Conservation (phyloP, 2,329 filamentous ascomycete genomes). For the Arthrobotrys entomopaga region DNA sequence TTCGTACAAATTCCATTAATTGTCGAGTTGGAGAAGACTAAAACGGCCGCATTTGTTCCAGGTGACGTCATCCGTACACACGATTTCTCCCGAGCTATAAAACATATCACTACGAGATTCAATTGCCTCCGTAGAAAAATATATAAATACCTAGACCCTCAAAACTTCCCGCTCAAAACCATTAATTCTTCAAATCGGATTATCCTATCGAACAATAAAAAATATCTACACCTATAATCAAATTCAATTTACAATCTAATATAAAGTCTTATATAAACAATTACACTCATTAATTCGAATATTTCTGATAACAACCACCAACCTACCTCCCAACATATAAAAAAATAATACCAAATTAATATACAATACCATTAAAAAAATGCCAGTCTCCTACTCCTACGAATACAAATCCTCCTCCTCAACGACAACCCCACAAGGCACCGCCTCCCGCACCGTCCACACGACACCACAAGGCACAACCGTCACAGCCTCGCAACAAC, state of each 20-base stretch:
- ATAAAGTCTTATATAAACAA: no score
- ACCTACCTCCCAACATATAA: no score
- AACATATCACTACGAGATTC: background rate
- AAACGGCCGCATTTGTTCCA: no score
- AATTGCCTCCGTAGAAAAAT: no score
- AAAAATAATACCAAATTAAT: background rate
- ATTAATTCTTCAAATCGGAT: background rate
- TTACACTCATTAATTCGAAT: no score
- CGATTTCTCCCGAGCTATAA: background rate
- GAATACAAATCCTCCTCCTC: slow-evolving; percentile 38
- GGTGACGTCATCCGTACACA: slow-evolving; percentile 25
- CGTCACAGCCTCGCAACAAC: slow-evolving; percentile 28
- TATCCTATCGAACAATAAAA: no score
- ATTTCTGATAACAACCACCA: no score
- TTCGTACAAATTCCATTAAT: no score
- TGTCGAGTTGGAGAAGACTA: no score
- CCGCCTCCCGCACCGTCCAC: slow-evolving; percentile 43
- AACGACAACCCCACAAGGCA: slow-evolving; percentile 21
- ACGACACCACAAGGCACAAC: slow-evolving; percentile 44
- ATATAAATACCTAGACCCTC: background rate
- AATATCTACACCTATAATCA: no score
- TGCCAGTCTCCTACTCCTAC: slow-evolving; percentile 45
- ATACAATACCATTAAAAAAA: slow-evolving; percentile 9
- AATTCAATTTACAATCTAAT: no score
- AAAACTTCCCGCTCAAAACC: background rate